Base-by-base conservation (phyloP, 2,329 filamentous ascomycete genomes). In the Botrytis galanthina region DNA sequence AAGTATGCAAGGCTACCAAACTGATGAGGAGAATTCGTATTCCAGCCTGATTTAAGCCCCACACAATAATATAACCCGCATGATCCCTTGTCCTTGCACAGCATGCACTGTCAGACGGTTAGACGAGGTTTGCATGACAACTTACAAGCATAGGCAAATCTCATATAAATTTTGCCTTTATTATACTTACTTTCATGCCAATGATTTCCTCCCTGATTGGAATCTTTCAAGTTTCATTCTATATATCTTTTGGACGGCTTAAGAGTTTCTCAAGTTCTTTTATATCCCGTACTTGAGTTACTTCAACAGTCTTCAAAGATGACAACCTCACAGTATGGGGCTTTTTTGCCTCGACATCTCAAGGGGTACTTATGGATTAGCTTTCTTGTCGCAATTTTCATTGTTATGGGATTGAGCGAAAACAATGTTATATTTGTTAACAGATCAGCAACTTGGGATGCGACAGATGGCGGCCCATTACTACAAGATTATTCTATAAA, bases 291-390 rank as follows among this genome's bases (percentile, higher is more conserved):
- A 54, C n/a, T 57, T 26, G 48, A 42, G 37, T 57, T 18, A 26
- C 66, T 69, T 42, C 48, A 44, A 32, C 48, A 0, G n/a, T 57
- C 66, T 35, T 69, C n/a, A 32, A 69, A 42, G 48, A 72, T 72
- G 71, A 51, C 51, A 7, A 44, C 44, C 16, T 64, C 59, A 51
- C 69, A 35, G 37, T 42, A 64, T 39, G 44, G 72, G 26, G 46
- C 54, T 68, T 48, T 71, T 4, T 44, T 75, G 20, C 75, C 75
- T 29, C 67, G 74, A 35, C 74, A 76, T 48, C 71, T 74, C 22
- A 76, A 67, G 44, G 74, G 75, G 9, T 76, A 76, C 42, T 35
- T 76, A 66, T 76, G 75, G 75, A 75, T 76, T 35, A 51, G 69
- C 8, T 76, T 76, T 39, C 70, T 76, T 18, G 74, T 72, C 7